Percentiles rank a stretch among this genome's conserved stretches.
Evolutionary conservation across 2,329 filamentous ascomycete species (phyloP).

Genomic region (Pseudogymnoascus pannorum): DNA sequence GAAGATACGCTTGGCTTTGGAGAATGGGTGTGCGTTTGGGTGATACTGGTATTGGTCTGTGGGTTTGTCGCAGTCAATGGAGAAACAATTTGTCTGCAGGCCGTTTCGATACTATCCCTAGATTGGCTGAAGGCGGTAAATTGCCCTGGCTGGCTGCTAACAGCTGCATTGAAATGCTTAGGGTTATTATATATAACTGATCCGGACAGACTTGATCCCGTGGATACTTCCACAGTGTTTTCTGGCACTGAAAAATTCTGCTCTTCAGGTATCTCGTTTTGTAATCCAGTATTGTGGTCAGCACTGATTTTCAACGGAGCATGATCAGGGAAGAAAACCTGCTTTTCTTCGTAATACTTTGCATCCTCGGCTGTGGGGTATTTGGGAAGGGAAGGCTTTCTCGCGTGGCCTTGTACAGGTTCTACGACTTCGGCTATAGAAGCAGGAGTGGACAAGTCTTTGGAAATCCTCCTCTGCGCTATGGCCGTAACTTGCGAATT

Average conservation of each 20-base stretch:
- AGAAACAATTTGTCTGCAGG: no score
- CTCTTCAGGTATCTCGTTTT: neutral
- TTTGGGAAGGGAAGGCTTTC: slow-evolving; percentile 8
- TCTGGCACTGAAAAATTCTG: neutral
- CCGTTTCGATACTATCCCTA: neutral
- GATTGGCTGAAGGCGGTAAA: neutral
- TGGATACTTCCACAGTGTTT: neutral
- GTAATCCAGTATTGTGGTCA: neutral
- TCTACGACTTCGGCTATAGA: neutral
- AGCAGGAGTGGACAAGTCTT: neutral
- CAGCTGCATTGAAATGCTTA: neutral
- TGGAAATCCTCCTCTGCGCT: neutral
- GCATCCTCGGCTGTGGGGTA: neutral
- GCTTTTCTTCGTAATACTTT: neutral
- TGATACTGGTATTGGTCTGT: neutral
- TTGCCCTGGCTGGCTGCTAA: neutral
- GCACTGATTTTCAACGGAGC: neutral
- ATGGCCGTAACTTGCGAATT: neutral
- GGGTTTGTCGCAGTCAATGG: neutral
- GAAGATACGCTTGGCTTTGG: neutral
- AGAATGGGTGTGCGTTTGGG: neutral
- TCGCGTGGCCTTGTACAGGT: neutral
- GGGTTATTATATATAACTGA: neutral
- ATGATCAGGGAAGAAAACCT: neutral
- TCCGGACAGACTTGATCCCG: neutral